Base-by-base conservation (phyloP, 805 yeast species). In the Myxozyma geophila region DNA sequence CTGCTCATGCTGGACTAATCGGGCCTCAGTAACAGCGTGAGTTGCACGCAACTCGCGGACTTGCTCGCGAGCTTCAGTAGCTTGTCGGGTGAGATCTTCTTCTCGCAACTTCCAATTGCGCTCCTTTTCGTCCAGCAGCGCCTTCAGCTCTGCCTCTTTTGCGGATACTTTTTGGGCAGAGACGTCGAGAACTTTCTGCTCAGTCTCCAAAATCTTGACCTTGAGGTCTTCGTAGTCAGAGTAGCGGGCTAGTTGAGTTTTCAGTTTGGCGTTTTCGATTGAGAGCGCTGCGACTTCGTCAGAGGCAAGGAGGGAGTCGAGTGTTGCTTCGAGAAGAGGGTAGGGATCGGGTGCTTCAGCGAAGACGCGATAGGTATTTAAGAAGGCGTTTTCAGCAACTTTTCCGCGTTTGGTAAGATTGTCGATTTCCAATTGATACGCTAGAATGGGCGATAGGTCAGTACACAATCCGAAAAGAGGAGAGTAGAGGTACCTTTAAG, bases 321-420 rank as follows among this genome's bases (percentile, higher is more conserved):
- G 73, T 0, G 92, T 84, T 44, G 85, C 82, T 70, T 88, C 89
- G 62, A 93, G 77, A 48, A 92, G 75, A 4, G 96, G 96, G 66
- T 82, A 84, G 0, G 98, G 98, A 77, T 93, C 98, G 0, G 98
- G 98, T 0, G 96, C 92, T 74, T 92, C 97, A 5, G 92, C 90
- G 5, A 93, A 77, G 15, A 85, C 80, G 60, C 90, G 80, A 77
- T 93, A 93, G 23, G 90, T 80, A 19, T 86, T 85, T 73, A 92
- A 84, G 71, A 95, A 88, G 37, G 86, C 81, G 44, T 82, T 79
- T 72, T 95, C 98, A 0, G 89, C 85, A 51, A 75, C 79, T 72
- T 92, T 90, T 59, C 90, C 86, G 67, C 95, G 85, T 68, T 85
- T 84, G 1, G 97, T 90, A 67, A 93, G 79, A 48, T 81, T 78